Conservation (phyloP, 306 rosid genomes). For the Amphicarpaea edgeworthii region DNA sequence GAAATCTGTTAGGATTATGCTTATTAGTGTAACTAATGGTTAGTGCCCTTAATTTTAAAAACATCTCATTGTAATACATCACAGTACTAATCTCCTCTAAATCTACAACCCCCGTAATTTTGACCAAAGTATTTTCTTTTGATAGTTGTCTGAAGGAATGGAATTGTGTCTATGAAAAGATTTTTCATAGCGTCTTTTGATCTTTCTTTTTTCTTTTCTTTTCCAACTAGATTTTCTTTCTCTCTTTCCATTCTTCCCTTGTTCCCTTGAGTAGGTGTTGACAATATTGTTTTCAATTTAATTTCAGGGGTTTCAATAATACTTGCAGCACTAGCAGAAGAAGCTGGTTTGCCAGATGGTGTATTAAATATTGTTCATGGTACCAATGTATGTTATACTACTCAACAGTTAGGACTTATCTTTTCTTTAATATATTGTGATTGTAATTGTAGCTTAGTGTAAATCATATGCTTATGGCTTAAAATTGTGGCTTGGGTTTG, state of each 20-base stretch:
- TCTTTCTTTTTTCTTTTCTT: conserved; percentile 1
- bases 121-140: not conserved
- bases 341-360: conserved; percentile 85
- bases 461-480: conserved; percentile 11
- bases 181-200: not conserved
- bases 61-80: not conserved
- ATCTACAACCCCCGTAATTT: not conserved
- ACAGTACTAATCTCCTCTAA: not conserved
- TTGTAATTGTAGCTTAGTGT: conserved; percentile 2
- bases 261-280: not conserved
- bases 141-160: not conserved
- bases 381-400: conserved; percentile 58
- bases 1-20: not conserved
- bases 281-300: conserved; percentile 37
- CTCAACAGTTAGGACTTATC: conserved; percentile 6
- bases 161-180: not conserved
- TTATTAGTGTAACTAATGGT: not conserved
- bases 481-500: not conserved
- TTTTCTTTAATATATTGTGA: conserved; percentile 8
- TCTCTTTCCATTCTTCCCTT: not conserved
- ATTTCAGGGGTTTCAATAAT: conserved; percentile 71
- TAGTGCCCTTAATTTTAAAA: not conserved
- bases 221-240: not conserved
- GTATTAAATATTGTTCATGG: conserved; percentile 81
- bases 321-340: conserved; percentile 71